These are phyloP conservation scores for Suhomyces faveliae DNA, from an alignment of 805 yeast genomes.

Conservation along the genomic window DNA sequence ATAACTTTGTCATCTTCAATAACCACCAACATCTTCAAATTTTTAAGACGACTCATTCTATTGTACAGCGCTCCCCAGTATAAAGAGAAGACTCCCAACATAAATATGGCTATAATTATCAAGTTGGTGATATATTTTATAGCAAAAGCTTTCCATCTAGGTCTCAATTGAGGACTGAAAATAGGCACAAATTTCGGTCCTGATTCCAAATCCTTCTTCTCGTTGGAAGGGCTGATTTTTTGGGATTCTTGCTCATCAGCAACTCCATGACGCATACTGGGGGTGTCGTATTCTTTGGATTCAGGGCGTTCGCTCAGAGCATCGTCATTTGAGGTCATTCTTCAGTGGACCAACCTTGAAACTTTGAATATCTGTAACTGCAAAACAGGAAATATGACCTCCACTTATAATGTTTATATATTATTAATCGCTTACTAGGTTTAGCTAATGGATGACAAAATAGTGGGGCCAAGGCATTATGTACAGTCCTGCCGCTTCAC, in stretches of 20 bases:
- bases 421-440: no score
- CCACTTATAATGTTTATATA: no score
- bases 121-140: slow-evolving; percentile 22
- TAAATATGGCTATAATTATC: slow-evolving; percentile 21
- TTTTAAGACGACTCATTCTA: slow-evolving; percentile 26
- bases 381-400: no score
- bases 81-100: slow-evolving; percentile 34
- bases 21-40: slow-evolving; percentile 38
- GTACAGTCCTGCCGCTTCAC: no score
- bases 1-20: slow-evolving; percentile 29
- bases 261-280: neutral
- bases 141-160: slow-evolving; percentile 9
- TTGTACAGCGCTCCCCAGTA: slow-evolving; percentile 43
- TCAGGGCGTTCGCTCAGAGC: neutral
- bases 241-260: neutral
- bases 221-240: neutral
- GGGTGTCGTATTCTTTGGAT: neutral
- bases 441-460: no score
- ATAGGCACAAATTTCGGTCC: neutral
- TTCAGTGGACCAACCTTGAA: neutral
- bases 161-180: neutral
- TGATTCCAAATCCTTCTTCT: neutral
- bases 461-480: no score
- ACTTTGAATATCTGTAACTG: neutral
- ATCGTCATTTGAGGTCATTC: neutral